Evolutionary conservation across 2,329 filamentous ascomycete genomes (phyloP).

Genomic region (Zymoseptoria tritici): DNA sequence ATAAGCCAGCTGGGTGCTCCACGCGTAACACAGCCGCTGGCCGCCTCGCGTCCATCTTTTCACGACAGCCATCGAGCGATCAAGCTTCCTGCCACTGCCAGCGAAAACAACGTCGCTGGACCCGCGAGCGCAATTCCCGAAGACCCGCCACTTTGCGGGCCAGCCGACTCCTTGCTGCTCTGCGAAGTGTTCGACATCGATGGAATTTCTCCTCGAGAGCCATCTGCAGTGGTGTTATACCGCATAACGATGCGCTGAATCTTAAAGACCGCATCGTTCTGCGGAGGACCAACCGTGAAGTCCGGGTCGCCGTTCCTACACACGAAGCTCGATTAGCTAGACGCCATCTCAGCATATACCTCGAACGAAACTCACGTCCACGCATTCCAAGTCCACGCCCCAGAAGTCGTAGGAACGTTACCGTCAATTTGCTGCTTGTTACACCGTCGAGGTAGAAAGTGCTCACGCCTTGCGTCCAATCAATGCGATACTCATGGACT

Average conservation of each 20-base stretch:
- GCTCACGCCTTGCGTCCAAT: slow-evolving; percentile 12
- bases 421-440: slow-evolving; percentile 4
- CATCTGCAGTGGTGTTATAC: slow-evolving; percentile 8
- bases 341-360: not conserved
- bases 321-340: not conserved
- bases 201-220: not conserved
- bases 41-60: not conserved
- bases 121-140: not conserved
- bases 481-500: slow-evolving; percentile 19
- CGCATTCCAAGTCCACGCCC: slow-evolving; percentile 19
- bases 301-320: slow-evolving; percentile 15
- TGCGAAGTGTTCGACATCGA: not conserved
- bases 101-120: not conserved
- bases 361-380: slow-evolving; percentile 12
- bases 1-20: not conserved
- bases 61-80: not conserved
- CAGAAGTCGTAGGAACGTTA: slow-evolving; percentile 14
- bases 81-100: not conserved
- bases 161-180: not conserved
- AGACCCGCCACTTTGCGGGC: not conserved
- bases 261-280: slow-evolving; percentile 16
- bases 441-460: slow-evolving; percentile 16
- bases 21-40: no score
- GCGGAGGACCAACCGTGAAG: slow-evolving; percentile 17
- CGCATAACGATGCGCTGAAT: slow-evolving; percentile 21